These are phyloP conservation scores for Ustilago xerochloae DNA, from an alignment of 1,284 basidiomycete genomes.

Conservation along the genomic window DNA sequence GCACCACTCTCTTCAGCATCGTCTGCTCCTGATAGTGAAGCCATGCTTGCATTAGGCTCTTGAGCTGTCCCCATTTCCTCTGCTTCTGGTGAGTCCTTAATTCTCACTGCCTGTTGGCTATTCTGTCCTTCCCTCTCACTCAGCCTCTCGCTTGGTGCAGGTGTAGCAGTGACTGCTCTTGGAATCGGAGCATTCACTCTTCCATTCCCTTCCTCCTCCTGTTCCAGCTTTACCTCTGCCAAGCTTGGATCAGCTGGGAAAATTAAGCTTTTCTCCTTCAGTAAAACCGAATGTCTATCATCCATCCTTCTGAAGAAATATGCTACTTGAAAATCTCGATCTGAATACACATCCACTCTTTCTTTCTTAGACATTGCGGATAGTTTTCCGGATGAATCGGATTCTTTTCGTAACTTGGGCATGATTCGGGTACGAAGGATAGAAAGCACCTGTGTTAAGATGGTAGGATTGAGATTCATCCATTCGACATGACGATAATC, in stretches of 20 bases:
- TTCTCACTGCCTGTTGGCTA: conserved; percentile 16
- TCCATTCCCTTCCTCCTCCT: conserved; percentile 40
- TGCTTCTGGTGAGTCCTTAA: conserved; percentile 44
- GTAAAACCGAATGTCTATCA: conserved; percentile 68
- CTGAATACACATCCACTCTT: conserved; percentile 67
- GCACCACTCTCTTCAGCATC: conserved; percentile 19
- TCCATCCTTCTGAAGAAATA: conserved; percentile 68
- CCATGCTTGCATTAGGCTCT: conserved; percentile 15
- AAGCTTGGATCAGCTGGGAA: conserved; percentile 38
- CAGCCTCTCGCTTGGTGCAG: conserved; percentile 7
- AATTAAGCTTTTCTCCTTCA: conserved; percentile 52
- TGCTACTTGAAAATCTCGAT: conserved; percentile 66
- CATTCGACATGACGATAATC: conserved; percentile 68
- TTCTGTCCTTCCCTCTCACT: conserved; percentile 12
- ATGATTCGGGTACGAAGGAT: conserved; percentile 65
- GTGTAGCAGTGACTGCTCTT: conserved; percentile 12
- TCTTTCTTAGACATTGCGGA: conserved; percentile 61
- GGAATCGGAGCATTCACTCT: conserved; percentile 53
- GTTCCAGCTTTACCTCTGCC: conserved; percentile 42
- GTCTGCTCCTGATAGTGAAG: conserved; percentile 17
- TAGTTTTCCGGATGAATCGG: conserved; percentile 57
- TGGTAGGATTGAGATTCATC: conserved; percentile 65
- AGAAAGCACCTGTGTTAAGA: conserved; percentile 57
- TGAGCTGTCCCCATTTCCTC: conserved; percentile 4
- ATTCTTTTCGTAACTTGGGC: conserved; percentile 64